These are phyloP conservation scores for Tephrocybe sp. DNA, from an alignment of 768 basidiomycete genomes.

Conservation along the genomic window DNA sequence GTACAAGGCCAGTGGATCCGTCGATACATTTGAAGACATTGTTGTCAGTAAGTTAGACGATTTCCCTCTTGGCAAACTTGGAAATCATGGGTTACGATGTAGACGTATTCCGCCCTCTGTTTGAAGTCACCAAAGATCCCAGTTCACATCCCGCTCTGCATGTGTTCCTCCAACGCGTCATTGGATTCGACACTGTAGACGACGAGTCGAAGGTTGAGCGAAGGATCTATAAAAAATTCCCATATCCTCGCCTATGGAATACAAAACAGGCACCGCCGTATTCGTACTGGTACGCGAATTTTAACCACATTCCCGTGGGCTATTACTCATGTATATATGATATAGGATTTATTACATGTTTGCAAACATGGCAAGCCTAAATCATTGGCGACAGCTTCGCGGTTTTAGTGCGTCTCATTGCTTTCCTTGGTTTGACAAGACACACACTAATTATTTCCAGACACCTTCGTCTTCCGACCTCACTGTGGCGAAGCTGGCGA, in stretches of 20 bases:
- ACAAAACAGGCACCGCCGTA: slow-evolving; percentile 89
- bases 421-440: not conserved
- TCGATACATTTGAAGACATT: slow-evolving; percentile 88
- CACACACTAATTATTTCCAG: slow-evolving; percentile 37
- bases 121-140: slow-evolving; percentile 95
- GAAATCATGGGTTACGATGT: not conserved
- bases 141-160: slow-evolving; percentile 89
- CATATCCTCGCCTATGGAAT: slow-evolving; percentile 88
- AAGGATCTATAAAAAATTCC: slow-evolving; percentile 90
- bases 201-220: slow-evolving; percentile 95
- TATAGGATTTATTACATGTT: slow-evolving; percentile 95
- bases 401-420: slow-evolving; percentile 72
- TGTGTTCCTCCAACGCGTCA: slow-evolving; percentile 89
- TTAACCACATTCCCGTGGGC: not conserved
- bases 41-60: slow-evolving; percentile 65
- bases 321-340: slow-evolving; percentile 5
- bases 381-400: slow-evolving; percentile 82
- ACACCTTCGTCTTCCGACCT: slow-evolving; percentile 94
- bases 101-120: slow-evolving; percentile 93
- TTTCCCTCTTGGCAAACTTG: not conserved
- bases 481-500: slow-evolving; percentile 99
- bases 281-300: slow-evolving; percentile 87
- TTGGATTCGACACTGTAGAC: slow-evolving; percentile 98
- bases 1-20: slow-evolving; percentile 84
- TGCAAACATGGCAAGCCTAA: slow-evolving; percentile 92